Base-by-base conservation (phyloP, 2,329 filamentous ascomycete genomes). In the Alternaria solani region DNA sequence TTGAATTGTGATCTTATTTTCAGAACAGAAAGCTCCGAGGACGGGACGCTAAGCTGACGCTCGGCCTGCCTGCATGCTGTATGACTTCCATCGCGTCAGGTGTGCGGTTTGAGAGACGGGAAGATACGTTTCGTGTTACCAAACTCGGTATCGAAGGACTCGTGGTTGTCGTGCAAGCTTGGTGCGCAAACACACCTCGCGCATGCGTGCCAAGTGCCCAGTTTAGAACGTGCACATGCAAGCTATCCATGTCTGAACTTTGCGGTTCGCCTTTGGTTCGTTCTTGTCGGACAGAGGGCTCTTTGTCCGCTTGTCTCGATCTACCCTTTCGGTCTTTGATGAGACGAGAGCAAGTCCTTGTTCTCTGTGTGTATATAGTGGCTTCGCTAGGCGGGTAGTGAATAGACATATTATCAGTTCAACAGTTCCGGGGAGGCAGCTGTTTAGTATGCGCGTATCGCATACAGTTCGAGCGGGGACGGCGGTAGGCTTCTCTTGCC, bases 111-210 rank as follows among this genome's bases (percentile, higher is more conserved):
- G 46, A 43, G 34, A 20, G 32, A 55, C 57, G 57, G 57, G 28
- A 44, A 32, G 25, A 51, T 25, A 38, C 51, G 44, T 49, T 20
- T 43, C 4, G 51, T 55, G 43, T 44, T 34, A 55, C 44, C 44
- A 34, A 55, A 48, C 36, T 59, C 44, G 44, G 51, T 28, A 36
- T 44, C n/a, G 12, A 51, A 23, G 41, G 32, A 53, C 14, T 25
- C 42, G 28, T 51, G 53, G 46, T 62, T 52, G 49, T 49, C 43
- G 26, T 28, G 41, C 47, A 53, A 48, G 25, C 52, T 3, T 23
- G 47, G 52, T 51, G 52, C 43, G 55, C 58, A 64, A 58, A 64
- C 52, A 51, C 46, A 42, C 20, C 2, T 36, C 16, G 32, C 14
- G 46, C 14, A 20, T 49, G 20, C 20, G 30, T 49, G 20, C 30